phyloP scores from a whole-genome alignment of 345 rosid genomes.

The Psidium guajava region DNA sequence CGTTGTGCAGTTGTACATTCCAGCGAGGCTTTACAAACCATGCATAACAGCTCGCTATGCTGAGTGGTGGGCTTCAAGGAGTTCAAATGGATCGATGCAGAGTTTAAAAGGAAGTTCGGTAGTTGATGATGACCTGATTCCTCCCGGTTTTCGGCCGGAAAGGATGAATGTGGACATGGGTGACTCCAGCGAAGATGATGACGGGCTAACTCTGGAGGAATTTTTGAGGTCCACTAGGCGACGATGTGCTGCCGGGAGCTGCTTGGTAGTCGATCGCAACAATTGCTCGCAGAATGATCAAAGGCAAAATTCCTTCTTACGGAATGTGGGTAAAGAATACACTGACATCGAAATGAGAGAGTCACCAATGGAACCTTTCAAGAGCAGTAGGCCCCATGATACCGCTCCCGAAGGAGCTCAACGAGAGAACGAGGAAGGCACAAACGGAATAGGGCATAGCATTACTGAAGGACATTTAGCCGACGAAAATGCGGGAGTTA shows the following conservation, averaged over 20 bases:
- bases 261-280: neutral
- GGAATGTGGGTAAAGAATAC: neutral
- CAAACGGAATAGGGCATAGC: neutral
- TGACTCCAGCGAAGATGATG: neutral
- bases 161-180: neutral
- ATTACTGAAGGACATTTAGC: neutral
- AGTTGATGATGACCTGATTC: neutral
- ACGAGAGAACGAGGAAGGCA: neutral
- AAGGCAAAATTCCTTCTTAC: neutral
- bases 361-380: neutral
- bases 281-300: neutral
- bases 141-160: neutral
- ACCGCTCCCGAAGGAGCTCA: neutral
- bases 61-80: conserved; percentile 31
- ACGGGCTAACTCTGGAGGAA: neutral
- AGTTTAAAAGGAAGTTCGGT: neutral
- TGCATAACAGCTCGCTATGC: conserved; percentile 21
- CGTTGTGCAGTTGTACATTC: conserved; percentile 18
- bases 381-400: neutral
- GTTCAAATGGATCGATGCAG: neutral
- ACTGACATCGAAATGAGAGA: neutral
- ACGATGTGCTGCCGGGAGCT: neutral
- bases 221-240: neutral
- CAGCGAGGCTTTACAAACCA: conserved; percentile 18
- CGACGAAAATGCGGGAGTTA: neutral